Conservation (phyloP, 805 yeast species). For the Komagataella ulmi region DNA sequence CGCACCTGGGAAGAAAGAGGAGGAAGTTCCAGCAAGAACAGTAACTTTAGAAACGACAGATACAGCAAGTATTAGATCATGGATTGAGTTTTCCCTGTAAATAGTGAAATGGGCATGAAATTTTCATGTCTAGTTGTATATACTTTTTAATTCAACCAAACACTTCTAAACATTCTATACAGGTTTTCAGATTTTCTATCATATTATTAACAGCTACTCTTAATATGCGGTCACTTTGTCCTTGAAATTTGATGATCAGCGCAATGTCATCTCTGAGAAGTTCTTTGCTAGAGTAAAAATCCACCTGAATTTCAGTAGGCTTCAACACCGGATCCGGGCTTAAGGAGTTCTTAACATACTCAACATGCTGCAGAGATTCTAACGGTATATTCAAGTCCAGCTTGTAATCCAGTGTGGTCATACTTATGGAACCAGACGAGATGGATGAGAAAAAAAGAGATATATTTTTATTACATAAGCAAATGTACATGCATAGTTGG, state of each 20-base stretch:
- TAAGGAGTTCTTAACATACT: not conserved
- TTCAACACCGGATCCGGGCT: not conserved
- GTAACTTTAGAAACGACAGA: slow-evolving; percentile 1
- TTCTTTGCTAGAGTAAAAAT: not conserved
- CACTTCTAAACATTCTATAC: slow-evolving; percentile 70
- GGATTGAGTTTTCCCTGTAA: not conserved
- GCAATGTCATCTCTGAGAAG: slow-evolving; percentile 1
- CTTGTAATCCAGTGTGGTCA: not conserved
- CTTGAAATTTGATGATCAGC: slow-evolving; percentile 37
- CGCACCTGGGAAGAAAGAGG: not conserved
- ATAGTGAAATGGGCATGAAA: not conserved
- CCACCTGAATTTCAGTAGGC: slow-evolving; percentile 1
- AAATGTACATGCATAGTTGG: too few species aligned
- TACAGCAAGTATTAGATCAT: not conserved
- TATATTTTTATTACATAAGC: not conserved
- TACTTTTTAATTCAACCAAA: slow-evolving; percentile 24
- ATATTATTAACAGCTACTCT: slow-evolving; percentile 78
- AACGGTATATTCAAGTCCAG: not conserved
- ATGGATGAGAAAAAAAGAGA: not conserved
- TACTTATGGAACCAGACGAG: not conserved
- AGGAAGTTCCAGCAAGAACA: not conserved
- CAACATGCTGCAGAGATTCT: not conserved
- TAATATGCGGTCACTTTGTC: slow-evolving; percentile 59
- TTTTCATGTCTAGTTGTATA: not conserved
- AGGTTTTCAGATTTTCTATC: slow-evolving; percentile 63